Conservation (phyloP, 2,329 filamentous ascomycete genomes). For the Sporothrix mexicana region DNA sequence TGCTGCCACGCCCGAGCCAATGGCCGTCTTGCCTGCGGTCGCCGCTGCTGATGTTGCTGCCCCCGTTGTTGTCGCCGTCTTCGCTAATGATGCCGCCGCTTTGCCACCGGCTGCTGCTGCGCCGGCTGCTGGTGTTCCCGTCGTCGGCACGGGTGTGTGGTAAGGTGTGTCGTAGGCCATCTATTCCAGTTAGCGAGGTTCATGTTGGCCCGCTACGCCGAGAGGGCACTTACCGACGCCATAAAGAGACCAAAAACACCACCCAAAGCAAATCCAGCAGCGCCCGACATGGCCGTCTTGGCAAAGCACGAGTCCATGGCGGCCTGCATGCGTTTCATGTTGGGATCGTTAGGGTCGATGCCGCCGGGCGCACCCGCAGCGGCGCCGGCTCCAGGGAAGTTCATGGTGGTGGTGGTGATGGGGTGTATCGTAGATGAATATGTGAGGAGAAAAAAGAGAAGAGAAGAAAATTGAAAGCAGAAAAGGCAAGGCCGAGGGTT, state of each 20-base stretch:
- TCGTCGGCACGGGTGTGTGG: constrained; percentile 51
- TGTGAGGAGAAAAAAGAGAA: neutral
- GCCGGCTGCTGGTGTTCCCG: constrained; percentile 33
- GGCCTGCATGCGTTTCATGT: constrained; percentile 72
- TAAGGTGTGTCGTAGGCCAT: constrained; percentile 98
- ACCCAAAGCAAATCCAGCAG: constrained; percentile 92
- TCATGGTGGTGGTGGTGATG: constrained; percentile 40
- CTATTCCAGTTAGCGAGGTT: constrained; percentile 50
- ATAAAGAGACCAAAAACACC: constrained; percentile 97
- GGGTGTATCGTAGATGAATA: no score
- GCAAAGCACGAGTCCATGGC: constrained; percentile 91
- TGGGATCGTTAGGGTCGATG: constrained; percentile 54
- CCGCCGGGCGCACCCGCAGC: constrained; percentile 33
- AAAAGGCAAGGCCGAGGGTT: neutral
- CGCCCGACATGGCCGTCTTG: constrained; percentile 87
- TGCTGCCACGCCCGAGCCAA: constrained; percentile 18
- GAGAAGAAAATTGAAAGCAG: neutral
- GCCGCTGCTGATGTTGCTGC: constrained; percentile 8
- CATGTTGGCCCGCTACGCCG: neutral
- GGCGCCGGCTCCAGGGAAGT: constrained; percentile 40
- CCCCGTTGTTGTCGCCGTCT: neutral
- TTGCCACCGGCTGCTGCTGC: constrained; percentile 23
- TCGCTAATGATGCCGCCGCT: constrained; percentile 22
- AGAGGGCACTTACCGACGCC: constrained; percentile 75
- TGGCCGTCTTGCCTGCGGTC: neutral